A percentile compares a stretch with the other conserved stretches of the same genome.
These are phyloP conservation scores for Podila verticillata DNA, from an alignment of 192 early-diverging fungal genomes.

Conservation along the genomic window DNA sequence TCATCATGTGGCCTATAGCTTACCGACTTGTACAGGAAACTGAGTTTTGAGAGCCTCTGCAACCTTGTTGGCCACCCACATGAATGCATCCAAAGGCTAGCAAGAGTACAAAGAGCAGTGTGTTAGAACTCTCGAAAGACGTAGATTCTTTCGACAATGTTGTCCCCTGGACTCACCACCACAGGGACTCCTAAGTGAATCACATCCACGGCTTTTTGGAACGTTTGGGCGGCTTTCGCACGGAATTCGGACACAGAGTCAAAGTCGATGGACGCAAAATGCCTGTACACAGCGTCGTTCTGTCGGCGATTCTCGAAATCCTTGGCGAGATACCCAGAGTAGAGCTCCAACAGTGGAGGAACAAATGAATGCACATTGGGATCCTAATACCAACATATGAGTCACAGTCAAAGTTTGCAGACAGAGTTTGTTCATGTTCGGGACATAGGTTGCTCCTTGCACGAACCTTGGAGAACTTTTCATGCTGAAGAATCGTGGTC, in stretches of 20 bases:
- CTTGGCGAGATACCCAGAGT: conserved; percentile 25
- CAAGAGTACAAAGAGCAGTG: too few relatives aligned
- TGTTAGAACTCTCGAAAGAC: too few relatives aligned
- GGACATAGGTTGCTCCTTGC: too few relatives aligned
- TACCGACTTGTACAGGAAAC: not conserved
- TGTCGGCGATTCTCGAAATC: conserved; percentile 22
- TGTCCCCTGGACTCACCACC: conserved; percentile 4
- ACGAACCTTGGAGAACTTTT: conserved; percentile 41
- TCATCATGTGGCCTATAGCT: not conserved
- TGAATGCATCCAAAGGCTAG: conserved; percentile 34
- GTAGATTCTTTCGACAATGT: not conserved
- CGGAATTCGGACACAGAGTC: conserved; percentile 30
- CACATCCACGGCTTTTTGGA: conserved; percentile 46
- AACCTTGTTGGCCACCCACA: conserved; percentile 43
- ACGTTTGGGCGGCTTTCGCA: conserved; percentile 5
- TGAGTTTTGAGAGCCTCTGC: conserved; percentile 7
- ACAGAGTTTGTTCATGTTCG: not conserved
- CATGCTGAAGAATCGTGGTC: conserved; percentile 34
- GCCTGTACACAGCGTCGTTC: conserved; percentile 19
- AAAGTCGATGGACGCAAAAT: conserved; percentile 42
- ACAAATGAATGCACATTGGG: conserved; percentile 21
- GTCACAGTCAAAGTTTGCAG: not conserved
- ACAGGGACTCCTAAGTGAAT: conserved; percentile 37
- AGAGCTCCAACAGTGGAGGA: conserved; percentile 27
- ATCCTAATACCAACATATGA: conserved; percentile 3